Evolutionary conservation across 2,329 filamentous ascomycete genomes (phyloP).

Genomic region (Diaporthe velutina): DNA sequence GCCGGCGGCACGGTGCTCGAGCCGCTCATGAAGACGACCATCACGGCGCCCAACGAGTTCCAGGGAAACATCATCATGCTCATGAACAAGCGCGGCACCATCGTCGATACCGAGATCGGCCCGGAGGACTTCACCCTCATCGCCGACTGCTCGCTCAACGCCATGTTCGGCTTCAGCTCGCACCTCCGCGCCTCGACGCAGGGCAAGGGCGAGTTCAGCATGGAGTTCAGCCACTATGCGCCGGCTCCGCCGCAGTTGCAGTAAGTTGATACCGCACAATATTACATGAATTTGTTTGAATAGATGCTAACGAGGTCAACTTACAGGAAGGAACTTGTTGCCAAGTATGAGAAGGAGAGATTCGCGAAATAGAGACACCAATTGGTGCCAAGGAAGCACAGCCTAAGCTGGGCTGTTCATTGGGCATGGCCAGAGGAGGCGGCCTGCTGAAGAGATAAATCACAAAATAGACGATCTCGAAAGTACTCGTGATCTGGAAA

Average conservation of each 20-base stretch:
- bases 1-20: conserved; percentile 89
- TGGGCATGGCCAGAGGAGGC: neutral
- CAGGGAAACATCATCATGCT: conserved; percentile 95
- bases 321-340: conserved; percentile 68
- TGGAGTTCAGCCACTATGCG: conserved; percentile 98
- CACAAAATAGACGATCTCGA: conserved; percentile 23
- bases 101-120: conserved; percentile 95
- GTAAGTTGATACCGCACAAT: conserved; percentile 62
- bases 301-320: conserved; percentile 14
- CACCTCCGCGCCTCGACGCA: conserved; percentile 94
- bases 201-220: conserved; percentile 97
- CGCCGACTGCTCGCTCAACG: conserved; percentile 93
- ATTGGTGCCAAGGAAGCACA: neutral
- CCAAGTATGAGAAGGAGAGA: conserved; percentile 69
- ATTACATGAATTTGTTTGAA: conserved; percentile 43
- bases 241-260: conserved; percentile 90
- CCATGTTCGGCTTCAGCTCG: conserved; percentile 97
- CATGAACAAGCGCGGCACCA: conserved; percentile 96
- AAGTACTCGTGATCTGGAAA: conserved; percentile 28
- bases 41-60: conserved; percentile 96
- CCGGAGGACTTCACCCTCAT: conserved; percentile 93
- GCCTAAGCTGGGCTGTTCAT: conserved; percentile 34
- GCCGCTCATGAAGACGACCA: conserved; percentile 97
- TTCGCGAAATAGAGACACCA: conserved; percentile 28
- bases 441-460: neutral